A percentile compares a stretch with the other conserved stretches of the same genome.
Evolutionary conservation across 306 rosid genomes (phyloP).

Genomic region (Geum urbanum): DNA sequence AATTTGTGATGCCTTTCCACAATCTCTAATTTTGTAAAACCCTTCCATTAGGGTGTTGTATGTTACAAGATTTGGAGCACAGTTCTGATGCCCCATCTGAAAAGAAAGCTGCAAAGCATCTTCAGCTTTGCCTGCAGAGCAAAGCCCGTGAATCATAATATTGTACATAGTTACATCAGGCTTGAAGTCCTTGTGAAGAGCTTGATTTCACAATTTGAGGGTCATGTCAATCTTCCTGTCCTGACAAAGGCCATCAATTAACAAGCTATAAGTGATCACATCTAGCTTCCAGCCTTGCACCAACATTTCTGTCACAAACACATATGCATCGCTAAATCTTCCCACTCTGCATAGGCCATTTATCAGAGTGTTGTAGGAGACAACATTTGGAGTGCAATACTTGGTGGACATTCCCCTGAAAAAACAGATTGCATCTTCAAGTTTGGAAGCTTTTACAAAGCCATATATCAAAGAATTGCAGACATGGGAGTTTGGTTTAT

Average conservation of each 20-base stretch:
- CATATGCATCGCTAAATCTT: slow-evolving; percentile 59
- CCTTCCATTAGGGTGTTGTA: slow-evolving; percentile 92
- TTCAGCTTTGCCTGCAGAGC: slow-evolving; percentile 62
- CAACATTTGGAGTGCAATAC: slow-evolving; percentile 59
- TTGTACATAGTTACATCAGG: slow-evolving; percentile 70
- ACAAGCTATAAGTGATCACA: slow-evolving; percentile 62
- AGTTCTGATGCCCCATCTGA: slow-evolving; percentile 43
- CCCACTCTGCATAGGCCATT: slow-evolving; percentile 71
- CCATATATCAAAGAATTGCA: slow-evolving; percentile 73
- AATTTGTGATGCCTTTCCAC: slow-evolving; percentile 52
- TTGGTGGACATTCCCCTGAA: slow-evolving; percentile 53
- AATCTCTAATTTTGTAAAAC: slow-evolving; percentile 63
- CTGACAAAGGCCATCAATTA: slow-evolving; percentile 70
- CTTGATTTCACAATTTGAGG: slow-evolving; percentile 59
- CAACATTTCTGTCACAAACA: slow-evolving; percentile 65
- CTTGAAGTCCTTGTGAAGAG: slow-evolving; percentile 48
- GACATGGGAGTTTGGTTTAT: slow-evolving; percentile 50
- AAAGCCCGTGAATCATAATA: slow-evolving; percentile 77
- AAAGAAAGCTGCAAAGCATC: slow-evolving; percentile 64
- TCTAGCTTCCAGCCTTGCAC: slow-evolving; percentile 70
- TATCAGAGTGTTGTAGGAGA: slow-evolving; percentile 74
- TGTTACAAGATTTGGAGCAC: slow-evolving; percentile 65
- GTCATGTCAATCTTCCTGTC: slow-evolving; percentile 54
- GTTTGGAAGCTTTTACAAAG: slow-evolving; percentile 53
- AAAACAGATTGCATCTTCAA: slow-evolving; percentile 51